Conservation (phyloP, 495 filamentous ascomycete species). For the Aspergillus carlsbadensis region DNA sequence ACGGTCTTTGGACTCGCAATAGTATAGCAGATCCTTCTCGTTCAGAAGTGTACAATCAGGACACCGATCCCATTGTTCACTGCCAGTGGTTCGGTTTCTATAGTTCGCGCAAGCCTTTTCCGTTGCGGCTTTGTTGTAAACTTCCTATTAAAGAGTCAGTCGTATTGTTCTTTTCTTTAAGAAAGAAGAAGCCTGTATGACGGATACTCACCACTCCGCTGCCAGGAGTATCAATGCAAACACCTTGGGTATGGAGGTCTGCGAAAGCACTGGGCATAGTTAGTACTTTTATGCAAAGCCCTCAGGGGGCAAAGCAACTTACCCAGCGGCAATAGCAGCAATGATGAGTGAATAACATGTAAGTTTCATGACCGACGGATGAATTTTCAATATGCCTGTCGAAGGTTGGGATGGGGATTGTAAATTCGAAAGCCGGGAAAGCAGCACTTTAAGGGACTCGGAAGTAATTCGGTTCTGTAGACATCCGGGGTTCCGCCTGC, state of each 20-base stretch:
- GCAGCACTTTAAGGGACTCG: too few species aligned
- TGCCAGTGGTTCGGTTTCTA: constrained; percentile 24
- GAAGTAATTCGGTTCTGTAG: too few species aligned
- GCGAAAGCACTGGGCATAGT: constrained; percentile 10
- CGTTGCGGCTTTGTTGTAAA: constrained; percentile 18
- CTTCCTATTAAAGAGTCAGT: constrained; percentile 4
- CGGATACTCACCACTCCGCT: constrained; percentile 12
- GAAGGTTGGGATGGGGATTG: not conserved
- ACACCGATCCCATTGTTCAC: constrained; percentile 25
- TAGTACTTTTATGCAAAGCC: not conserved
- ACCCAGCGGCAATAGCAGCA: constrained; percentile 13
- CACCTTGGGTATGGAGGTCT: constrained; percentile 13
- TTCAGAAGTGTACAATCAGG: constrained; percentile 22
- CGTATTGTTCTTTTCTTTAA: not conserved
- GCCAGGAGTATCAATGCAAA: constrained; percentile 14
- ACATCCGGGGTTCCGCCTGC: too few species aligned
- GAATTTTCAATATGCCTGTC: not conserved
- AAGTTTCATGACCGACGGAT: not conserved
- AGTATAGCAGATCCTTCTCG: constrained; percentile 16
- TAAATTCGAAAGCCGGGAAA: not conserved
- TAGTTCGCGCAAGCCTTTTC: constrained; percentile 22
- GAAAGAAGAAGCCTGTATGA: not conserved
- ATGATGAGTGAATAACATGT: constrained; percentile 4
- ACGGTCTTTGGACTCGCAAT: constrained; percentile 17
- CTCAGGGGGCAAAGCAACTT: not conserved